Base-by-base conservation (phyloP, 441 rosid genomes). In the Erodium texanum region DNA sequence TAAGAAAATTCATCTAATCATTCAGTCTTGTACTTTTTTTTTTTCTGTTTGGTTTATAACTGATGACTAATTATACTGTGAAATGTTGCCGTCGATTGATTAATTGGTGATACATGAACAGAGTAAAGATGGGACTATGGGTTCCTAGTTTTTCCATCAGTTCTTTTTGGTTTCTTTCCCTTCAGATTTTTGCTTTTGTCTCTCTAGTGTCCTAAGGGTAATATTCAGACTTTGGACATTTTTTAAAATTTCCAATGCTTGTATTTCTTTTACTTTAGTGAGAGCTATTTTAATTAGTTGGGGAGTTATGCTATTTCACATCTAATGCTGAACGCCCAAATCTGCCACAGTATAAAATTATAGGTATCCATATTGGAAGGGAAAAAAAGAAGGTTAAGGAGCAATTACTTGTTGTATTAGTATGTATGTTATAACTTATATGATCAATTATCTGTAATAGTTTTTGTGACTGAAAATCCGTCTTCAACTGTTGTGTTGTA, bases 371-470 rank as follows among this genome's bases (percentile, higher is more conserved):
- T 50, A 50, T n/a, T 50, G 20, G 58, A 16, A 43, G 19, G 58
- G 52, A n/a, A n/a, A n/a, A n/a, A 50, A 50, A n/a, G 58, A 50
- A 50, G 16, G 20, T n/a, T 3, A 50, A 50, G 16, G 19, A 50
- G 15, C 52, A 45, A 45, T 45, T 41, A 15, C 16, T 45, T 45
- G 45, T 38, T 38, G 52, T 45, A 45, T 45, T 45, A 14, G 52
- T 58, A 22, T 22, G 24, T 5, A 36, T 14, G 20, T 38, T 34
- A n/a, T n/a, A n/a, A n/a, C n/a, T n/a, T n/a, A 18, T 19, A 24
- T 24, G 32, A 7, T 63, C 56, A 20, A 63, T 68, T 54, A 10
- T 48, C 54, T 75, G 19, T 27, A 54, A 48, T n/a, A 38, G 65
- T 52, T 64, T 19, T 65, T 63, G 24, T n/a, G 36, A 64, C 22